Conservation (phyloP, 2,329 filamentous ascomycete genomes). For the Scedosporium aurantiacum region DNA sequence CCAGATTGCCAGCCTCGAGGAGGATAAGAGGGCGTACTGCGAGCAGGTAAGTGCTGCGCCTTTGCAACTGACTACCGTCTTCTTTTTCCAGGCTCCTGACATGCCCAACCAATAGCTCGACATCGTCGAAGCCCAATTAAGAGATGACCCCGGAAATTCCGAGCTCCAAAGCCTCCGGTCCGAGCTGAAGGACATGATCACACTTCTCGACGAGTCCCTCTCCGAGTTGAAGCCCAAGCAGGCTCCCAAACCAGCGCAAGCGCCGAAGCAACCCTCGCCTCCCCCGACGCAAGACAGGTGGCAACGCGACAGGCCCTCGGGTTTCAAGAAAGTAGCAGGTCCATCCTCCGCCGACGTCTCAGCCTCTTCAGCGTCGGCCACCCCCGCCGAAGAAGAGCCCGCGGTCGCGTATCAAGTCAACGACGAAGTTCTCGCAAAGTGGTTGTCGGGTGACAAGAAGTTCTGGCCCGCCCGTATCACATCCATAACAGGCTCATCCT, state of each 20-base stretch:
- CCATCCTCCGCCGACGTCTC: constrained; percentile 19
- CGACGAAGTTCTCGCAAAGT: constrained; percentile 82
- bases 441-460: constrained; percentile 75
- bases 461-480: constrained; percentile 92
- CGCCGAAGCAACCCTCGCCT: constrained; percentile 22
- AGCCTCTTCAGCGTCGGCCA: constrained; percentile 18
- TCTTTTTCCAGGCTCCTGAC: constrained; percentile 11
- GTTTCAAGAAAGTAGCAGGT: constrained; percentile 49
- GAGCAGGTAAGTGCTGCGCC: constrained; percentile 37
- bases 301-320: constrained; percentile 40
- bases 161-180: constrained; percentile 67
- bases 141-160: constrained; percentile 67
- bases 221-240: constrained; percentile 57
- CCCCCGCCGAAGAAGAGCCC: constrained; percentile 41
- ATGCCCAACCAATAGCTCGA: constrained; percentile 48
- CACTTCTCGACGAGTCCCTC: constrained; percentile 67
- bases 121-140: constrained; percentile 62
- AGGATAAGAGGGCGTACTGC: constrained; percentile 42
- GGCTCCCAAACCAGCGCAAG: constrained; percentile 34
- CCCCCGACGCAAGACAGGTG: neutral
- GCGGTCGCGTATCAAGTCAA: constrained; percentile 67
- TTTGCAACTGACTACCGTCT: neutral
- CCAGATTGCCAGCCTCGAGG: constrained; percentile 33
- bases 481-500: constrained; percentile 84
- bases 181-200: constrained; percentile 75